phyloP scores from a whole-genome alignment of 2,329 filamentous ascomycete species.

The Aspergillus glaucus region DNA sequence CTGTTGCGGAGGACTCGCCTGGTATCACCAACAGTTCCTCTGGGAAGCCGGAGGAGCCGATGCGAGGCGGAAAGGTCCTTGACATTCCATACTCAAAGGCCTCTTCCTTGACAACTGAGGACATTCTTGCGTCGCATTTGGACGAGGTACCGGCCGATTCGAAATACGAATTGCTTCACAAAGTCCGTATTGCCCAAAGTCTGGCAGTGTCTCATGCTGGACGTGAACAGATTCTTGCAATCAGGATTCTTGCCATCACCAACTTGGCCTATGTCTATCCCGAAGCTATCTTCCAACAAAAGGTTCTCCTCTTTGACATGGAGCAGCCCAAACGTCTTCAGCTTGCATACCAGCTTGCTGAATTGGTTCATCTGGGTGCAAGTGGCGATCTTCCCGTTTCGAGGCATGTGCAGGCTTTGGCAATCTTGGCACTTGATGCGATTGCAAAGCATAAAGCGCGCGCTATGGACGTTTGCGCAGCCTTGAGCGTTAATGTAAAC shows the following conservation, averaged over 20 bases:
- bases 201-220: conserved; percentile 59
- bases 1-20: conserved; percentile 42
- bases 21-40: conserved; percentile 42
- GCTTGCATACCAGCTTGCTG: conserved; percentile 83
- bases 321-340: conserved; percentile 87
- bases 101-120: conserved; percentile 30
- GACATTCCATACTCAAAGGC: conserved; percentile 55
- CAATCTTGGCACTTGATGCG: conserved; percentile 76
- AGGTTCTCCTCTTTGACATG: conserved; percentile 76
- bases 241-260: conserved; percentile 78
- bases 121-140: conserved; percentile 39
- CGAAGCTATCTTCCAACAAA: conserved; percentile 77
- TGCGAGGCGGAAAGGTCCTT: conserved; percentile 48
- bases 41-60: conserved; percentile 29
- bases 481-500: conserved; percentile 92
- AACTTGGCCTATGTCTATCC: conserved; percentile 86
- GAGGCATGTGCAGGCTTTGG: conserved; percentile 71
- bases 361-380: conserved; percentile 77
- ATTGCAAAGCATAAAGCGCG: conserved; percentile 72
- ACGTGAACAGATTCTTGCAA: conserved; percentile 69
- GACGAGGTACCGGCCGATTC: conserved; percentile 63
- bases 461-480: conserved; percentile 73
- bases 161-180: conserved; percentile 79
- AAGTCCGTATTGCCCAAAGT: conserved; percentile 76
- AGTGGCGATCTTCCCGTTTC: conserved; percentile 64